Evolutionary conservation across 208 protist species (phyloP).

Genomic region (Trypanosoma cruzi): DNA sequence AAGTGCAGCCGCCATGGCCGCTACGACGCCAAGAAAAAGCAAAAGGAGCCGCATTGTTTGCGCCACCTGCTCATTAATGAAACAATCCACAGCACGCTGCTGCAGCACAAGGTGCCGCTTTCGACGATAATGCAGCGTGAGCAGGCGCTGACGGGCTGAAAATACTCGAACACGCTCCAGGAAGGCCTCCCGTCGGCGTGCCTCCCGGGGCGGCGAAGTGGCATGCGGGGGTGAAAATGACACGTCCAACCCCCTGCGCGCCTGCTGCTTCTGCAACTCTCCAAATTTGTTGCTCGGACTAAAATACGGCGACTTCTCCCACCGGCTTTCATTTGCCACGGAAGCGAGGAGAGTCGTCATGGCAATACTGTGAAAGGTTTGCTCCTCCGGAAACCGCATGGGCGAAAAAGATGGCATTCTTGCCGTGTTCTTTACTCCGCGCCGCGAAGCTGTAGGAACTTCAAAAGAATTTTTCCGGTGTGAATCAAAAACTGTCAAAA

Average conservation of each 20-base stretch:
- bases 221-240: background rate
- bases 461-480: background rate
- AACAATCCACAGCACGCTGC: slow-evolving; percentile 31
- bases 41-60: slow-evolving; percentile 20
- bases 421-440: background rate
- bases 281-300: background rate
- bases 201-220: background rate
- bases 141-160: slow-evolving; percentile 20
- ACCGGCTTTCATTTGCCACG: slow-evolving; percentile 19
- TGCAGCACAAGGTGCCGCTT: slow-evolving; percentile 13
- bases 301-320: slow-evolving; percentile 9
- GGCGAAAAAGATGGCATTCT: background rate
- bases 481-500: background rate
- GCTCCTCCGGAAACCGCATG: background rate
- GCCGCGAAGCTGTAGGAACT: background rate
- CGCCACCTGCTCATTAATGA: slow-evolving; percentile 18
- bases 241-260: background rate
- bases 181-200: slow-evolving; percentile 20
- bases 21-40: slow-evolving; percentile 8
- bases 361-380: slow-evolving; percentile 7
- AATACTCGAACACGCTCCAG: slow-evolving; percentile 24
- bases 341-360: slow-evolving; percentile 17
- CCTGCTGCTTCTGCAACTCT: slow-evolving; percentile 7
- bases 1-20: slow-evolving; percentile 11
- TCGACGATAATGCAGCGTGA: background rate